These are phyloP conservation scores for Calonectria ilicicola DNA, from an alignment of 2,329 filamentous ascomycete species.

Conservation along the genomic window DNA sequence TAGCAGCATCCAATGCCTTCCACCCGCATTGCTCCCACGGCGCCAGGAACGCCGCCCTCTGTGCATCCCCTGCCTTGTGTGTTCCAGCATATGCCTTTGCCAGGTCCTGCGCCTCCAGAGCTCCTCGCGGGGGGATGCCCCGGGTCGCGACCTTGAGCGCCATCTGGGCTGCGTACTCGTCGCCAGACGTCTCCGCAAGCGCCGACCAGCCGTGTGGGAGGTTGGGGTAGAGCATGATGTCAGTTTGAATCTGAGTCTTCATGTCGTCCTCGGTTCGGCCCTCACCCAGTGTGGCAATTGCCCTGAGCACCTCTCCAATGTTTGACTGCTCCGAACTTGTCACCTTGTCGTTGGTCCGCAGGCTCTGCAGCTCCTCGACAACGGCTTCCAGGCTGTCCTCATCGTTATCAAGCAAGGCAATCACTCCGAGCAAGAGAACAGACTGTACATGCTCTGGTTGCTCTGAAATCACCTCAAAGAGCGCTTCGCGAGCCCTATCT, in stretches of 20 bases:
- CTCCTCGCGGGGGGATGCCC: conserved; percentile 78
- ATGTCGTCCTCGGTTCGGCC: conserved; percentile 62
- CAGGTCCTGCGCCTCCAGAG: conserved; percentile 76
- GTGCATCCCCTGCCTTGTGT: conserved; percentile 77
- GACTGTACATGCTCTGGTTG: conserved; percentile 82
- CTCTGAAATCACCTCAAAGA: conserved; percentile 84
- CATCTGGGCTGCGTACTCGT: conserved; percentile 75
- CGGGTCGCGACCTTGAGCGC: conserved; percentile 82
- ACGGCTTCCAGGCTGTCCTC: conserved; percentile 85
- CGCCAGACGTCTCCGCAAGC: conserved; percentile 71
- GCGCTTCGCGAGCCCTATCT: conserved; percentile 79
- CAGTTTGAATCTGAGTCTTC: conserved; percentile 75
- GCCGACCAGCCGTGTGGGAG: conserved; percentile 85
- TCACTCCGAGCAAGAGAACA: conserved; percentile 83
- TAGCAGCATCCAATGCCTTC: conserved; percentile 62
- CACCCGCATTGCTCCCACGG: conserved; percentile 81
- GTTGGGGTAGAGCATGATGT: conserved; percentile 84
- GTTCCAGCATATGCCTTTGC: conserved; percentile 81
- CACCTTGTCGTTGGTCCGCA: conserved; percentile 77
- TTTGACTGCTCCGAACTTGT: conserved; percentile 73
- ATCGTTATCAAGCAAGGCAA: conserved; percentile 85
- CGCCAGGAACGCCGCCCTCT: conserved; percentile 81
- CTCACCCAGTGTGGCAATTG: conserved; percentile 72
- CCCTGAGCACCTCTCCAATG: conserved; percentile 81
- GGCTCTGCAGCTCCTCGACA: conserved; percentile 77